Base-by-base conservation (phyloP, 495 filamentous ascomycete species). In the Oleoguttula mirabilis region DNA sequence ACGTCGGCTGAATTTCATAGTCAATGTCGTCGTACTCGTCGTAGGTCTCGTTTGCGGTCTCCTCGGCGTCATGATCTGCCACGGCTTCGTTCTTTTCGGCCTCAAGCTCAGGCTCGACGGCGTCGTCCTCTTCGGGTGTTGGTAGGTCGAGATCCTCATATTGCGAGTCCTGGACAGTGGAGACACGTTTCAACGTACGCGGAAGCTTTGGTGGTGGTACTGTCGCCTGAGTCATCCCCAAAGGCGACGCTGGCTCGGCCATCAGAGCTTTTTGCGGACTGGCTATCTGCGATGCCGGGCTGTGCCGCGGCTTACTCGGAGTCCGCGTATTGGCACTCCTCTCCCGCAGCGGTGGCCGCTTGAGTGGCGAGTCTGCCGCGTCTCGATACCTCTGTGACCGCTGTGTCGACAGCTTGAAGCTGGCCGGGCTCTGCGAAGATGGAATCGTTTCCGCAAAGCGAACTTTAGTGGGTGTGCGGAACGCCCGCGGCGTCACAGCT, bases 351-450 rank as follows among this genome's bases (percentile, higher is more conserved):
- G 48, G 48, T 15, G 44, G 41, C 19, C 28, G 42, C 28, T 43
- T 12, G n/a, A n/a, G n/a, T n/a, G n/a, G n/a, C n/a, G n/a, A n/a
- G n/a, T n/a, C n/a, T n/a, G n/a, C n/a, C 34, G 17, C 1, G 16
- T 20, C 33, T 15, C 10, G 4, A 11, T 14, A 20, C 2, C 25
- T 28, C 6, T 17, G 4, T 2, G 28, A 35, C 7, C 19, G 19
- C 14, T 25, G 27, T 4, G 36, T 32, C 4, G 48, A 41, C 6
- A 36, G 15, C 34, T 35, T 40, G n/a, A 31, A 28, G 22, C 43
- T 46, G 3, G 37, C 30, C 0, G 48, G 48, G 11, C 35, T 45
- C 23, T 46, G 48, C 10, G 48, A 51, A 8, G 48, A 51, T 4
- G 48, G 48, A 4, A 51, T 25, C 24, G n/a, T n/a, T n/a, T 51